phyloP scores from a whole-genome alignment of 805 yeast species.

The Candida endomychidarum region DNA sequence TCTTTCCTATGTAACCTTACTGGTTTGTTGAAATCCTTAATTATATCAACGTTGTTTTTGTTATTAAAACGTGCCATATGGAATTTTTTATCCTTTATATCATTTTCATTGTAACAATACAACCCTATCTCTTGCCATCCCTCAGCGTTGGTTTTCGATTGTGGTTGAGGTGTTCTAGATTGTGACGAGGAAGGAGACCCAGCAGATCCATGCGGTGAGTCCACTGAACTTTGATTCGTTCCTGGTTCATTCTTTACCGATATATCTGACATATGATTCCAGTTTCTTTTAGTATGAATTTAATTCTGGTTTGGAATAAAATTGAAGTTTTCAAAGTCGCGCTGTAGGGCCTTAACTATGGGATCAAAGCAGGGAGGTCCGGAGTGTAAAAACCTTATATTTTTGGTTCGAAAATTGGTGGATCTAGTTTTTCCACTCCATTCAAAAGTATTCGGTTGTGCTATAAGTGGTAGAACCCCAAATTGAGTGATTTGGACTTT shows the following conservation, averaged over 20 bases:
- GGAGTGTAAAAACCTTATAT: not conserved
- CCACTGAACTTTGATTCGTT: not conserved
- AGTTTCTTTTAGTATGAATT: too few species aligned
- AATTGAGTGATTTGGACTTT: too few species aligned
- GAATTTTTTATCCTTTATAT: slow-evolving; percentile 67
- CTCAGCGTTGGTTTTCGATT: slow-evolving; percentile 12
- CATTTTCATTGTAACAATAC: slow-evolving; percentile 70
- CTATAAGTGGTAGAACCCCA: too few species aligned
- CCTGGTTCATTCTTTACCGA: slow-evolving; percentile 5
- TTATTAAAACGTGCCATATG: slow-evolving; percentile 83
- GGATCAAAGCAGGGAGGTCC: too few species aligned
- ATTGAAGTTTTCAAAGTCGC: too few species aligned
- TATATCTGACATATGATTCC: not conserved
- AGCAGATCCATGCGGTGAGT: not conserved
- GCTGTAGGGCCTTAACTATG: too few species aligned
- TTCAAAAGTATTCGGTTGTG: too few species aligned
- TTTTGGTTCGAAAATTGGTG: too few species aligned
- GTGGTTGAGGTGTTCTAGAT: slow-evolving; percentile 20
- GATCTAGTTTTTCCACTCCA: too few species aligned
- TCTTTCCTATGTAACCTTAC: slow-evolving; percentile 90
- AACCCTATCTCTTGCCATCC: slow-evolving; percentile 58
- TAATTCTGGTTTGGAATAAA: too few species aligned
- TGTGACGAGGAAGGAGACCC: slow-evolving; percentile 2
- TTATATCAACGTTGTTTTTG: slow-evolving; percentile 69
- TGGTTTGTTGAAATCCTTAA: slow-evolving; percentile 71